Evolutionary conservation across 1,139 yeast species (phyloP).

Genomic region (Zygosaccharomyces pseudobailii): DNA sequence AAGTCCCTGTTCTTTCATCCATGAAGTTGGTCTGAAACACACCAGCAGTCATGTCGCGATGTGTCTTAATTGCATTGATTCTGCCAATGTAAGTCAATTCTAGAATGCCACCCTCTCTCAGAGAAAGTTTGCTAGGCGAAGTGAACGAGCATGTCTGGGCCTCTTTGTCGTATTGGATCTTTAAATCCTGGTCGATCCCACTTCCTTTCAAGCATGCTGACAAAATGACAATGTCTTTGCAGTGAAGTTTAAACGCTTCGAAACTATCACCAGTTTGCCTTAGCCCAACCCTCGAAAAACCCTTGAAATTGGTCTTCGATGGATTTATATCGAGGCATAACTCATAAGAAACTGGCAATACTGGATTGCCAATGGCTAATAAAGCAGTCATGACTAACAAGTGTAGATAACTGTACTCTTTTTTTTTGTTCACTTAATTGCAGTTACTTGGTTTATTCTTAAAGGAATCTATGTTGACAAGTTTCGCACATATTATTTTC

Average conservation of each 20-base stretch:
- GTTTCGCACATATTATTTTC: background rate
- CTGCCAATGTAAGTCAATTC: slow-evolving; percentile 47
- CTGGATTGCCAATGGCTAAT: slow-evolving; percentile 10
- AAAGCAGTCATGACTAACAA: background rate
- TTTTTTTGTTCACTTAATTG: background rate
- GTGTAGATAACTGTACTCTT: background rate
- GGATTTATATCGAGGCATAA: slow-evolving; percentile 44
- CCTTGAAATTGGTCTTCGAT: slow-evolving; percentile 52
- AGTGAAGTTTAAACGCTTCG: slow-evolving; percentile 38
- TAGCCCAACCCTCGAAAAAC: slow-evolving; percentile 38
- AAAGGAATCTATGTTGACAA: background rate
- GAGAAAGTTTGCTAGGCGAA: background rate
- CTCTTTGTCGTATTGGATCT: slow-evolving; percentile 39
- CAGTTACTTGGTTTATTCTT: background rate
- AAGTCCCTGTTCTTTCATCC: slow-evolving; percentile 44
- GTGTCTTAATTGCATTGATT: slow-evolving; percentile 51
- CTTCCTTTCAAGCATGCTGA: slow-evolving; percentile 27
- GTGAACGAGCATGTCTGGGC: slow-evolving; percentile 30
- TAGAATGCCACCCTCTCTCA: slow-evolving; percentile 11
- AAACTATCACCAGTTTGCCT: slow-evolving; percentile 20
- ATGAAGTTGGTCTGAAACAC: slow-evolving; percentile 61
- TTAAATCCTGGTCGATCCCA: slow-evolving; percentile 30
- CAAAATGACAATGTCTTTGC: slow-evolving; percentile 40
- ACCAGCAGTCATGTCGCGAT: slow-evolving; percentile 56
- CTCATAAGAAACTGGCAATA: slow-evolving; percentile 43